Base-by-base conservation (phyloP, 2,329 filamentous ascomycete genomes). In the Fonsecaea erecta region DNA sequence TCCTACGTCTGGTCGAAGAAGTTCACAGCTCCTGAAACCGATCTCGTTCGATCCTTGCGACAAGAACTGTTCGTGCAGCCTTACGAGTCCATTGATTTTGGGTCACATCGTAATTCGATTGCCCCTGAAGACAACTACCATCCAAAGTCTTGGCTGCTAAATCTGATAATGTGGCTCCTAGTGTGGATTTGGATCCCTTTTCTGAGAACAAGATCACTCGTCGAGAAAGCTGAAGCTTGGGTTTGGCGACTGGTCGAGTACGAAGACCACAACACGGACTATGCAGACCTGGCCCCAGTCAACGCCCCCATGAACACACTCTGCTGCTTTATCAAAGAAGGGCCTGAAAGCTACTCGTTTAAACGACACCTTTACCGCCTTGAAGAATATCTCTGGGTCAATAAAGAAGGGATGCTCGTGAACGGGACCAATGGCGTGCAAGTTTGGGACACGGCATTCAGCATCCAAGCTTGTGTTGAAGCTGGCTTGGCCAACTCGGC, bases 391-490 rank as follows among this genome's bases (percentile, higher is more conserved):
- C 78, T 99, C 32, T 99, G 95, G 93, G 83, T 99, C 56, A 97
- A 96, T 69, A 77, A 88, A 35, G 93, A 97, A 75, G 95, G 95
- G 5, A 92, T 99, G 91, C 84, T 98, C 54, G 90, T 90, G 78
- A 97, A 97, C 72, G 95, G 95, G 40, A 99, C 95, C 8, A 98
- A 99, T 71, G 95, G 95, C n/a, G 93, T 98, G 1, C 95, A 99
- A 77, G 90, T 88, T 69, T 99, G 95, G 95, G 95, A 99, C 75
- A 99, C 95, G 0, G 86, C 93, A 0, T 98, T 98, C 74, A 81
- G 90, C 18, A 92, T 97, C 35, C 93, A 97, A 76, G 89, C 91
- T 0, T 86, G 91, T 5, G 85, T 92, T 59, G 91, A 92, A 55
- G 88, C 91, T 6, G 92, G 91, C 0, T 84, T 97, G 28, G 88